Conservation (phyloP, 2,329 filamentous ascomycete species). For the Alternaria gaisen region DNA sequence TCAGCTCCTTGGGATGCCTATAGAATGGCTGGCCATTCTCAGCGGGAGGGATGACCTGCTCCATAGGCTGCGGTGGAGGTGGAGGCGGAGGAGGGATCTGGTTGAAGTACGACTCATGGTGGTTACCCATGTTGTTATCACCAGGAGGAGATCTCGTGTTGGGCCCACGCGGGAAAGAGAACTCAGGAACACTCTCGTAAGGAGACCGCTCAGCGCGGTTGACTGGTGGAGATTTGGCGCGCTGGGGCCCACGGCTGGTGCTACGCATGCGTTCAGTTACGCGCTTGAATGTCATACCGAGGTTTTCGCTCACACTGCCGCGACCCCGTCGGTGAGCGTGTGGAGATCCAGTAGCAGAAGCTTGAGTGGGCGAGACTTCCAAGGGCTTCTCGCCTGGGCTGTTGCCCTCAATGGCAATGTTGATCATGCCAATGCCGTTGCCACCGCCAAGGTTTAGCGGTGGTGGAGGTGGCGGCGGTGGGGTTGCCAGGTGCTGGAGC, state of each 20-base stretch:
- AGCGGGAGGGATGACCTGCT: conserved; percentile 53
- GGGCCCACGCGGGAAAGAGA: conserved; percentile 36
- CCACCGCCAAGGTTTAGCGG: conserved; percentile 30
- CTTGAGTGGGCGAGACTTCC: conserved; percentile 32
- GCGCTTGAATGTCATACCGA: conserved; percentile 59
- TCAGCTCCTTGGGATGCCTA: conserved; percentile 56
- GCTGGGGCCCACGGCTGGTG: conserved; percentile 59
- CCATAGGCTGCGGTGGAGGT: conserved; percentile 49
- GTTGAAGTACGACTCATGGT: conserved; percentile 39
- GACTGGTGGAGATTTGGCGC: conserved; percentile 58
- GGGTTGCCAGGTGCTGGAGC: conserved; percentile 66
- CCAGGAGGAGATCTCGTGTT: conserved; percentile 39
- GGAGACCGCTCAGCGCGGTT: conserved; percentile 45
- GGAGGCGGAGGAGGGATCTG: conserved; percentile 50
- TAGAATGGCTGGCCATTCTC: conserved; percentile 41
- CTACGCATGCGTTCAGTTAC: conserved; percentile 68
- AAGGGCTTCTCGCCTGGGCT: conserved; percentile 37
- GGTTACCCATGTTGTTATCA: conserved; percentile 29
- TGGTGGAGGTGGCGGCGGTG: conserved; percentile 56
- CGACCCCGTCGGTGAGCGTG: conserved; percentile 62
- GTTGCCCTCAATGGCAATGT: conserved; percentile 58
- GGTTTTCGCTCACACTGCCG: conserved; percentile 65
- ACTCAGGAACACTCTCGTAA: conserved; percentile 56
- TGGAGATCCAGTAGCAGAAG: conserved; percentile 48
- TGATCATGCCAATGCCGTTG: conserved; percentile 52